A percentile compares a stretch with the other conserved stretches of the same genome.
These are phyloP conservation scores for Dittrichia graveolens DNA, from an alignment of 129 eudicot genomes.

Conservation along the genomic window DNA sequence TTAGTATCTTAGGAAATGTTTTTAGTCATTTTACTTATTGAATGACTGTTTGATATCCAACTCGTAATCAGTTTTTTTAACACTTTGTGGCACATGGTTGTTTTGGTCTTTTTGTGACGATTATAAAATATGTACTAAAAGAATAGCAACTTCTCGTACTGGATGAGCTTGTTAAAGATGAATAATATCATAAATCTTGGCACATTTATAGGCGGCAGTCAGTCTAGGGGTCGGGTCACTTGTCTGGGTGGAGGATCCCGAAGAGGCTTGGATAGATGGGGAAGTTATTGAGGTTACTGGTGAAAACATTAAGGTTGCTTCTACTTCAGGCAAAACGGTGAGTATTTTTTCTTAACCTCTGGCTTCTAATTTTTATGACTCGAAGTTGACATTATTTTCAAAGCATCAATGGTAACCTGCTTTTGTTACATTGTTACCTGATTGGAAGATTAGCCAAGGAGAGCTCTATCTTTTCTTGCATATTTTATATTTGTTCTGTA, in stretches of 20 bases:
- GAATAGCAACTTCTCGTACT: conserved; percentile 13
- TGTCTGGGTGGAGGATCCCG: conserved; percentile 94
- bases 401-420: no score
- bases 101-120: not conserved
- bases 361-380: not conserved
- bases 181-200: conserved; percentile 16
- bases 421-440: conserved; percentile 14
- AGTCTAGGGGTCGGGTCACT: conserved; percentile 84
- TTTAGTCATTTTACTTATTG: conserved; percentile 13
- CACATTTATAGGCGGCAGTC: conserved; percentile 69
- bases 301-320: conserved; percentile 66
- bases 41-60: conserved; percentile 1
- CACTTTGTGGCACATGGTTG: not conserved
- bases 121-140: not conserved
- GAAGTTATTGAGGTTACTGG: conserved; percentile 73
- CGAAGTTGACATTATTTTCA: not conserved
- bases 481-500: conserved; percentile 1
- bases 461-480: not conserved
- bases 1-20: not conserved
- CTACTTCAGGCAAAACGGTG: conserved; percentile 85
- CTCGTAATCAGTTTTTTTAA: not conserved
- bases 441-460: conserved; percentile 12
- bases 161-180: conserved; percentile 24
- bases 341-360: conserved; percentile 35
- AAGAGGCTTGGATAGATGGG: conserved; percentile 95